Percentiles rank a stretch among this genome's conserved stretches.
Evolutionary conservation across 202 grass and related monocot genomes (phyloP).

Genomic region (Schoenoplectus tabernaemontani): DNA sequence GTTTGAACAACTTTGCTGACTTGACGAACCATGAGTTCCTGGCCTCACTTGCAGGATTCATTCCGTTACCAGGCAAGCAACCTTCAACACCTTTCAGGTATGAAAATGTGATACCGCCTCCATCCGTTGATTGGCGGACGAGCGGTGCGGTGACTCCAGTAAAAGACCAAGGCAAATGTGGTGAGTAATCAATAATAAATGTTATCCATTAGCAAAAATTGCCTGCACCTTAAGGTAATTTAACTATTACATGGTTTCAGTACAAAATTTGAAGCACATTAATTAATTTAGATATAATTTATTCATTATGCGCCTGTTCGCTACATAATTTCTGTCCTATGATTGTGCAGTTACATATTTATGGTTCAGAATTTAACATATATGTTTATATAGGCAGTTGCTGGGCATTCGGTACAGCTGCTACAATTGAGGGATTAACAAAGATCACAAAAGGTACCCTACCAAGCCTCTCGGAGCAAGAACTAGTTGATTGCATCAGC

Average conservation of each 20-base stretch:
- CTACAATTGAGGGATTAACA: slow-evolving; percentile 13
- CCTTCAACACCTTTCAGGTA: neutral
- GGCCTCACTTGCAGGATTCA: neutral
- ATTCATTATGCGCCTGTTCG: neutral
- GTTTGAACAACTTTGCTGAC: slow-evolving; percentile 20
- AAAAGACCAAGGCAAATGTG: slow-evolving; percentile 19
- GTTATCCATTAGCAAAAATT: neutral
- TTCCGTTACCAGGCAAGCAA: neutral
- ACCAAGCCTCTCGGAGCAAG: slow-evolving; percentile 23
- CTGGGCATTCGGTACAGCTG: slow-evolving; percentile 27
- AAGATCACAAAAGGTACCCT: slow-evolving; percentile 16
- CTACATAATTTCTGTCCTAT: neutral
- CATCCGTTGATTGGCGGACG: neutral
- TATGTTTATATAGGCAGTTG: slow-evolving; percentile 18
- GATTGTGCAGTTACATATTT: neutral
- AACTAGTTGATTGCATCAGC: slow-evolving; percentile 23
- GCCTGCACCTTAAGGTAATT: neutral
- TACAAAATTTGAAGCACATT: neutral
- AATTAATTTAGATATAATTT: neutral
- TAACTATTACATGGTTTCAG: neutral
- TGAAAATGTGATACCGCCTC: neutral
- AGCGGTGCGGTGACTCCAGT: slow-evolving; percentile 3
- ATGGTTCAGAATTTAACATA: neutral
- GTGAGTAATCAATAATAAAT: slow-evolving; percentile 2
- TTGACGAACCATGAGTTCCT: slow-evolving; percentile 20